Evolutionary conservation across 352 stramenopile species (phyloP), one percentile per base, ranked within the genome.

Genomic region (Pythium brassicae): DNA sequence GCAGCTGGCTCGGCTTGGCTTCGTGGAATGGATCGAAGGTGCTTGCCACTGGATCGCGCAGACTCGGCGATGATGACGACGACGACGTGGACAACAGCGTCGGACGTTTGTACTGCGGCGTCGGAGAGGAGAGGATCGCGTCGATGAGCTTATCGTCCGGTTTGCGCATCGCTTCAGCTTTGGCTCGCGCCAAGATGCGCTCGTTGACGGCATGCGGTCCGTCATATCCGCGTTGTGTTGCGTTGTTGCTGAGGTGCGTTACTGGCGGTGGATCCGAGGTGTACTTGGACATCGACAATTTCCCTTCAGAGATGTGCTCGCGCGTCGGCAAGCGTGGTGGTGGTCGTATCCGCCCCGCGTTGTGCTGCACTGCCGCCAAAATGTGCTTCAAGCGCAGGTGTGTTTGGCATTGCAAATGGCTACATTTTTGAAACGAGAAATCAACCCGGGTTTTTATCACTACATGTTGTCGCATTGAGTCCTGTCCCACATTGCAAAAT

Each of bases 71-170:
- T 3, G 6, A 14, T 11, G 66, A 59, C 1, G 71, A 77, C 3
- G 70, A 54, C 5, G 70, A 74, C n/a, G 61, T 26, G 9, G 64
- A 32, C 10, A 83, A 51, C 14, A 81, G 23, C 34, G 68, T 49
- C 9, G 63, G 66, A 9, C 71, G 68, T 19, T 62, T 59, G 17
- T 64, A 59, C 8, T 68, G 61, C 20, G 72, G 71, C 15, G 72
- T 82, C 14, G 78, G 74, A 19, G 78, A 72, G 23, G 76, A 61
- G 56, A 93, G 58, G 47, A 93, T 93, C n/a, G 80, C 76, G 14
- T 91, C 71, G 32, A 93, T 72, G 12, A 87, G 49, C 3, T 71
- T 63, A n/a, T 89, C 78, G 26, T 93, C 77, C 0, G 80, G 78
- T 17, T 67, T 65, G 20, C 66, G 74, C 15, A 62, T 57, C 1